Evolutionary conservation across 1,284 basidiomycete genomes (phyloP).

Genomic region (Ustilago bromivora): DNA sequence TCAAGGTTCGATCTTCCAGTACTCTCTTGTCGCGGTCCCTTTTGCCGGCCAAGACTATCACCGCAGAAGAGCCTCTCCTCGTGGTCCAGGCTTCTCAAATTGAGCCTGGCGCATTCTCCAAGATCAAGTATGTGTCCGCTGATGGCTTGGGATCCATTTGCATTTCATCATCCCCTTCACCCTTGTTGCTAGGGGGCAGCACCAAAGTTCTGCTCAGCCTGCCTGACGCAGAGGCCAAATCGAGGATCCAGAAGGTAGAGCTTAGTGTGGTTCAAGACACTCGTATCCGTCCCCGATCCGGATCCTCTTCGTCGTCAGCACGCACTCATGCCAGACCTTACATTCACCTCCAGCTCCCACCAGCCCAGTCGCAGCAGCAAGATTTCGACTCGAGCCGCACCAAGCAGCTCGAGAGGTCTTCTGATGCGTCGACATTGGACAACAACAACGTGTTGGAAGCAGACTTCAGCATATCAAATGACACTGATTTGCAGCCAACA

Average conservation of each 20-base stretch:
- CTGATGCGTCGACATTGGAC: background rate
- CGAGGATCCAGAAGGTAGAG: background rate
- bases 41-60: slow-evolving; percentile 1
- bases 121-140: slow-evolving; percentile 12
- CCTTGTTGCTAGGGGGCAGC: slow-evolving; percentile 11
- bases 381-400: background rate
- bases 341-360: background rate
- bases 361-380: background rate
- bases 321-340: background rate
- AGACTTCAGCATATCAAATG: background rate
- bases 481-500: slow-evolving; percentile 7
- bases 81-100: slow-evolving; percentile 5
- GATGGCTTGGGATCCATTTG: slow-evolving; percentile 9
- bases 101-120: background rate
- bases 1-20: slow-evolving; percentile 2
- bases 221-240: background rate
- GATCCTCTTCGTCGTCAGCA: background rate
- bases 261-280: slow-evolving; percentile 11
- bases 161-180: slow-evolving; percentile 9
- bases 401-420: background rate
- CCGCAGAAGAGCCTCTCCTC: background rate
- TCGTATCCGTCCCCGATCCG: background rate
- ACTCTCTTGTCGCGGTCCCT: background rate
- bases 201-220: background rate
- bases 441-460: background rate